Evolutionary conservation across 2,329 filamentous ascomycete genomes (phyloP), one percentile per base, ranked within the genome.

Genomic region (Trichoderma oligosporum): DNA sequence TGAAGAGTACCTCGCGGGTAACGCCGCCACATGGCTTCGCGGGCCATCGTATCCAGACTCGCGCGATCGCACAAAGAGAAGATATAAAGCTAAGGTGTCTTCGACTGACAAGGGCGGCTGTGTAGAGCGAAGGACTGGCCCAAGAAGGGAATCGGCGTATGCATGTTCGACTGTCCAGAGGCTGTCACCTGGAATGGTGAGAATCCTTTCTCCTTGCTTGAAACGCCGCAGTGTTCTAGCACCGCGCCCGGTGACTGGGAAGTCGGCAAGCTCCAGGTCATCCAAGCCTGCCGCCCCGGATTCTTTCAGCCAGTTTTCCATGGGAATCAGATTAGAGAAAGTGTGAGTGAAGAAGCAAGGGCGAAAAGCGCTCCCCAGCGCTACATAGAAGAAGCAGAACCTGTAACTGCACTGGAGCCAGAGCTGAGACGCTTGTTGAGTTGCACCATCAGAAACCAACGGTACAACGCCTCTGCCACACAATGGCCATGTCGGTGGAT

Each of bases 31-130:
- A 64, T 72, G 69, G 45, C 41, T 39, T 60, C 48, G 61, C 36
- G 2, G 56, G 56, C 65, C 67, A 62, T 69, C 63, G 59, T 71
- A 71, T 60, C 66, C 66, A 48, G 64, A 66, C 59, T 67, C 63
- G 46, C 68, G 67, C 61, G 68, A 70, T 60, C 64, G 63, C 56
- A 71, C 64, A 61, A 71, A 68, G 61, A 71, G 68, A 59, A 71
- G 53, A 61, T 71, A 66, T 22, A 65, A 61, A 47, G 68, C 69
- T 49, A 71, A 64, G 45, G 64, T 68, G 59, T 70, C 68, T 58
- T 71, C 67, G 49, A 68, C 63, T 48, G 70, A 69, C 57, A 71
- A 64, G 45, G 67, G 63, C 54, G 67, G 68, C 56, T 60, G 63
- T 55, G 53, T 53, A 62, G 66, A 67, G 61, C 62, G 63, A 65